Percentiles rank a stretch among this genome's conserved stretches.
These are phyloP conservation scores for Diaporthe citri DNA, from an alignment of 2,329 filamentous ascomycete genomes.

Conservation along the genomic window DNA sequence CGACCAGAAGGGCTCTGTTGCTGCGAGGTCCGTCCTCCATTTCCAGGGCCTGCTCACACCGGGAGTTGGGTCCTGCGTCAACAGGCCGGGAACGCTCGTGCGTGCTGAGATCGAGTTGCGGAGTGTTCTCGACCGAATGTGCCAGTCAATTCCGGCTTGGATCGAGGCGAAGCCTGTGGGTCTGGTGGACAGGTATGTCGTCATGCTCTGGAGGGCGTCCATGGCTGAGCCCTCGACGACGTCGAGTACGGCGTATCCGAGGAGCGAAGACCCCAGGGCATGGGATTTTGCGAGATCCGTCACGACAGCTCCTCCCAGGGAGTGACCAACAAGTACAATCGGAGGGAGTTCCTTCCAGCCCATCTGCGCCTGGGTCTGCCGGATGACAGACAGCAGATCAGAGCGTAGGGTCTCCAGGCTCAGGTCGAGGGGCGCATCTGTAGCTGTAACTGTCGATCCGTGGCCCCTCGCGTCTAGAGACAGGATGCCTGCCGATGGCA, in stretches of 20 bases:
- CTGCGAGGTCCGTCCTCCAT: conserved; percentile 87
- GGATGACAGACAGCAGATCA: conserved; percentile 79
- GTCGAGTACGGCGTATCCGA: conserved; percentile 92
- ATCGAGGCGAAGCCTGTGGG: conserved; percentile 83
- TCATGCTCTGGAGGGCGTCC: conserved; percentile 94
- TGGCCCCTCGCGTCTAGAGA: conserved; percentile 90
- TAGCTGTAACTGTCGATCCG: conserved; percentile 73
- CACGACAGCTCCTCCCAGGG: conserved; percentile 90
- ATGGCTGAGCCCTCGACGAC: conserved; percentile 97
- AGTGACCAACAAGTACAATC: conserved; percentile 89
- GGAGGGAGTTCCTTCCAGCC: conserved; percentile 80
- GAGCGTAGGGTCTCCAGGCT: conserved; percentile 77
- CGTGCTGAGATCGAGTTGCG: conserved; percentile 86
- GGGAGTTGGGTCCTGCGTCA: conserved; percentile 62
- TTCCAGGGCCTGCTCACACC: conserved; percentile 68
- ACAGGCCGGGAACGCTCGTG: conserved; percentile 85
- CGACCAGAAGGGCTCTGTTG: conserved; percentile 93
- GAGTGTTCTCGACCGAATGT: conserved; percentile 88
- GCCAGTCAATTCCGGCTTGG: conserved; percentile 90
- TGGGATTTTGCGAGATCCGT: conserved; percentile 82
- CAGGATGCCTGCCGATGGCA: conserved; percentile 86
- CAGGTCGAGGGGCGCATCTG: conserved; percentile 67
- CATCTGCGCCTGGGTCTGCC: conserved; percentile 75
- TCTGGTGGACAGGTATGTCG: conserved; percentile 86
- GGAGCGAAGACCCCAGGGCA: conserved; percentile 73